Evolutionary conservation across 2,329 filamentous ascomycete genomes (phyloP).

Genomic region (Gnomoniopsis sp.): DNA sequence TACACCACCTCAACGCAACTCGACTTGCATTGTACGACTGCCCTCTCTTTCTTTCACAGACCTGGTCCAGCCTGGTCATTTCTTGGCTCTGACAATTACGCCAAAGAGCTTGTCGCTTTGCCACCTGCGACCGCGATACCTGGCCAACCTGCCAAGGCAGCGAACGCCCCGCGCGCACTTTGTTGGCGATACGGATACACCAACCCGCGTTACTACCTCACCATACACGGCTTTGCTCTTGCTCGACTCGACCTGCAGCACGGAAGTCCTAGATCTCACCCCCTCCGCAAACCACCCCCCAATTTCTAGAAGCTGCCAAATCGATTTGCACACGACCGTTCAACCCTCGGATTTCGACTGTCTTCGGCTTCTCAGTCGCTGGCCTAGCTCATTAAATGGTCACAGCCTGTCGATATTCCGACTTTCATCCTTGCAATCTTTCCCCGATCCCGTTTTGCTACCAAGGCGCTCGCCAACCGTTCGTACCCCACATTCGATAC

Average conservation of each 20-base stretch:
- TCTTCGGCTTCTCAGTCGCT: conserved; percentile 10
- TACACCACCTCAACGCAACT: too few species aligned
- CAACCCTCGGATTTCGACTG: conserved; percentile 5
- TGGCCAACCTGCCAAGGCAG: background rate
- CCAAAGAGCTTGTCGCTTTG: background rate
- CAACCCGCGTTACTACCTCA: conserved; percentile 5
- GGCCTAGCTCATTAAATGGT: background rate
- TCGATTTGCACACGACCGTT: background rate
- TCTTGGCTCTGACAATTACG: background rate
- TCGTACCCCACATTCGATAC: conserved; percentile 16
- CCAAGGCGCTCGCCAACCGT: conserved; percentile 5
- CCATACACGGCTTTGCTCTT: background rate
- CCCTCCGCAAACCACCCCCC: background rate
- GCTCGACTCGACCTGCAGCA: conserved; percentile 7
- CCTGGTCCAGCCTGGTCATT: background rate
- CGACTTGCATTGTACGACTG: background rate
- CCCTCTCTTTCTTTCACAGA: too few species aligned
- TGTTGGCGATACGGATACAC: conserved; percentile 11
- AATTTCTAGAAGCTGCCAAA: background rate
- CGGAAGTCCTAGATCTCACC: conserved; percentile 11
- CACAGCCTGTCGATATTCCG: background rate
- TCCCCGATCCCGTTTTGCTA: background rate
- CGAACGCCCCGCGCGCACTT: background rate
- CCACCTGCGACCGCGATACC: background rate
- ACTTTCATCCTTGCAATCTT: conserved; percentile 4